Conservation (phyloP, 768 basidiomycete genomes). For the Hydnum rufescens region DNA sequence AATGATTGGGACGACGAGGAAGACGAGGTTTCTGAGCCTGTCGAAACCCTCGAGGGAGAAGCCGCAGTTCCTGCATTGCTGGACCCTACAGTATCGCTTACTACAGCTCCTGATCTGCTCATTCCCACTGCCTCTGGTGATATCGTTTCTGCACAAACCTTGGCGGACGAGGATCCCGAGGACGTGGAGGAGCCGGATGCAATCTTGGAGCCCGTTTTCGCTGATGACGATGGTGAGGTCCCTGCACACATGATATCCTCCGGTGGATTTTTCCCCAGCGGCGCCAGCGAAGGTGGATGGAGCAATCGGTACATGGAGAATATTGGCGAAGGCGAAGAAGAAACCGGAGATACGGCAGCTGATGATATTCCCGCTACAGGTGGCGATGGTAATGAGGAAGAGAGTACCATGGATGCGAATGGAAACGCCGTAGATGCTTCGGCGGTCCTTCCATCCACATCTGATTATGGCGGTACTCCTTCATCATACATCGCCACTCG, state of each 20-base stretch:
- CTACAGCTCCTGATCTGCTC: too few species aligned
- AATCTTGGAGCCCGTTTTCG: conserved; percentile 4
- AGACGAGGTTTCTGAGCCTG: conserved; percentile 14
- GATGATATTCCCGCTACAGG: too few species aligned
- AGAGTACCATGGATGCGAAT: background rate
- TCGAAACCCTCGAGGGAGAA: background rate
- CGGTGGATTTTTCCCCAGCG: background rate
- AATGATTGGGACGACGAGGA: conserved; percentile 30
- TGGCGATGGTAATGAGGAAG: too few species aligned
- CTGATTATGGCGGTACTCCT: background rate
- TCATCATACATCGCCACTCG: background rate
- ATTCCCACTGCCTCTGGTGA: background rate
- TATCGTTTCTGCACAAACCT: background rate
- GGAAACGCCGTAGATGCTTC: background rate
- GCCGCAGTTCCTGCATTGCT: background rate
- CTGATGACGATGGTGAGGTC: background rate
- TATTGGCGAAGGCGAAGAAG: conserved; percentile 15
- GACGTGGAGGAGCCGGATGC: background rate
- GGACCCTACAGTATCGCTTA: background rate
- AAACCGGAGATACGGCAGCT: conserved; percentile 18
- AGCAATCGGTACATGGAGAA: conserved; percentile 9
- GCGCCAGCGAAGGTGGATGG: conserved; percentile 4
- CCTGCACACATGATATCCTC: background rate
- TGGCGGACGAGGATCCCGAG: background rate
- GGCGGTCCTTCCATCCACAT: background rate